Base-by-base conservation (phyloP, 768 basidiomycete genomes). In the Clathrus columnatus region DNA sequence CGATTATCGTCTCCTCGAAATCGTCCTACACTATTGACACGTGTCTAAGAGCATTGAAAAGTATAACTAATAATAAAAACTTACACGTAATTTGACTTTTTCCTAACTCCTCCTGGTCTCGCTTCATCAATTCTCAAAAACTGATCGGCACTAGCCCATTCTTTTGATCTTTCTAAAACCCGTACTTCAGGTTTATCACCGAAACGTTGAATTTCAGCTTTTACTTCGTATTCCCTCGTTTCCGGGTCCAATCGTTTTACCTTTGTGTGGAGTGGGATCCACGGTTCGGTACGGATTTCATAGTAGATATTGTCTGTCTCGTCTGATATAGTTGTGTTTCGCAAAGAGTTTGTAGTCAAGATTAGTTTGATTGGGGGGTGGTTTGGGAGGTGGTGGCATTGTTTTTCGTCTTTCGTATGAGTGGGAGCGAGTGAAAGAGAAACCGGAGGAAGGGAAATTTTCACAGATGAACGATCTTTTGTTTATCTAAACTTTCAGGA, bases 281-380 rank as follows among this genome's bases (percentile, higher is more conserved):
- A 80, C 64, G 70, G 77, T 18, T 77, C 74, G 24, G 77, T 79
- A 53, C 78, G 75, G 57, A 80, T 67, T 64, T 79, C 79, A 56
- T 72, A 79, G 68, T 75, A 74, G 36, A 73, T 62, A 51, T 67
- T 65, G 61, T 80, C 74, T 59, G 75, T 66, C 26, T 65, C 64
- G 5, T 71, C 62, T 4, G 79, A 61, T 48, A 76, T 63, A 0
- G 78, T 76, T 1, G 75, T 77, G 54, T 80, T 79, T 56, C 76
- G 72, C 48, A 79, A 64, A 57, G 73, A 75, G 68, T 77, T 78
- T 49, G 75, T 73, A n/a, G 76, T 72, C 53, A 80, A 67, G 50
- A 63, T 61, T 55, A 76, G 65, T 29, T 48, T 48, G 45, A 50
- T 50, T 20, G 54, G 47, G 48, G 17, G 48, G 20, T 2, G 51